These are phyloP conservation scores for Talaromyces wortmannii DNA, from an alignment of 495 filamentous ascomycete genomes.

Conservation along the genomic window DNA sequence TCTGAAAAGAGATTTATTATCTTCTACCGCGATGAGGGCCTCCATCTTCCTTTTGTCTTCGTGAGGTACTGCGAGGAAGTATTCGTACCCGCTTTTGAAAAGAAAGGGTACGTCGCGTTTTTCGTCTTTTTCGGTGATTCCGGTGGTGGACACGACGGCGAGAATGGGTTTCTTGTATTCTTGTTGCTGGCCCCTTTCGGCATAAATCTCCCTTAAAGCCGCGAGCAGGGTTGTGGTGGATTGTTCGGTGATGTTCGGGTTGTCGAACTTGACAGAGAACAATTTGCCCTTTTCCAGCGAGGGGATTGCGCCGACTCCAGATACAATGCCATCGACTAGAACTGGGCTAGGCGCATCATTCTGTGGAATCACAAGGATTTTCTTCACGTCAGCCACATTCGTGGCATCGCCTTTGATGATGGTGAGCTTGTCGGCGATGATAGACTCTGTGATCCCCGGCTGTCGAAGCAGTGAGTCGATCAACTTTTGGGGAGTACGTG, in stretches of 20 bases:
- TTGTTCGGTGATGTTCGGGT: slow-evolving; percentile 19
- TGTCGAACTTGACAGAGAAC: slow-evolving; percentile 8
- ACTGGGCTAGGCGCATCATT: slow-evolving; percentile 7
- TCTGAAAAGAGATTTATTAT: slow-evolving; percentile 11
- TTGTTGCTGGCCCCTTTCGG: background rate
- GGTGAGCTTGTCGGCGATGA: slow-evolving; percentile 29
- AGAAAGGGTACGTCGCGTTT: slow-evolving; percentile 25
- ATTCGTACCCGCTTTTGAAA: slow-evolving; percentile 24
- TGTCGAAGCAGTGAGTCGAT: slow-evolving; percentile 26
- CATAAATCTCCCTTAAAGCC: slow-evolving; percentile 17
- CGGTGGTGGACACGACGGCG: slow-evolving; percentile 19
- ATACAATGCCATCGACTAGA: slow-evolving; percentile 30
- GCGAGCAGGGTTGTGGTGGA: slow-evolving; percentile 17
- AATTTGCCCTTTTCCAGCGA: slow-evolving; percentile 10
- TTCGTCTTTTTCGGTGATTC: slow-evolving; percentile 9
- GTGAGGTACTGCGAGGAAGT: slow-evolving; percentile 23
- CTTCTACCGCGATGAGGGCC: slow-evolving; percentile 8
- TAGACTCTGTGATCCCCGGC: slow-evolving; percentile 20
- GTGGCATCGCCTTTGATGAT: slow-evolving; percentile 47
- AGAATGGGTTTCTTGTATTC: slow-evolving; percentile 16
- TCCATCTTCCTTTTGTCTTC: slow-evolving; percentile 35
- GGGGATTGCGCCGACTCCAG: slow-evolving; percentile 36
- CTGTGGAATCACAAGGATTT: slow-evolving; percentile 18
- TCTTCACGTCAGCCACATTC: slow-evolving; percentile 29
- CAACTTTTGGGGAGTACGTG: slow-evolving; percentile 58